A percentile compares a stretch with the other conserved stretches of the same genome.
Conservation (phyloP, 345 rosid species). For the Reutealis trisperma region DNA sequence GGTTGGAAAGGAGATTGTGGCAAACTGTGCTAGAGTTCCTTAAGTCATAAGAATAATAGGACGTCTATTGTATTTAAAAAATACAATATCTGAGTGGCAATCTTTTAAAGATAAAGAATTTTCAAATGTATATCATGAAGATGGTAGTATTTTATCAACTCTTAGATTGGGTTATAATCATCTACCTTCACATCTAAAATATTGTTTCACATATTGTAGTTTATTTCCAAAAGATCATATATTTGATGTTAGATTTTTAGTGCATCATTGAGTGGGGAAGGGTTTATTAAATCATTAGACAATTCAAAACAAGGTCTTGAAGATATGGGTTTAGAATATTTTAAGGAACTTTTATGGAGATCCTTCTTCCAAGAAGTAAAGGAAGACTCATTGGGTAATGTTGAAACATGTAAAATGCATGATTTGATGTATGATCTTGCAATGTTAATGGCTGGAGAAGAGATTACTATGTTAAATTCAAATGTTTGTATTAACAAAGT, state of each 20-base stretch:
- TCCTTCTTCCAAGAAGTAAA: slow-evolving; percentile 8
- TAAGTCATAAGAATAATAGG: background rate
- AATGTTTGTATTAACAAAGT: too few species aligned
- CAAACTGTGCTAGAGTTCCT: background rate
- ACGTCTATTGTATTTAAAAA: background rate
- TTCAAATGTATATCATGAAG: background rate
- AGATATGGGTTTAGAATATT: slow-evolving; percentile 12
- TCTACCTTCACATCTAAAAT: slow-evolving; percentile 36
- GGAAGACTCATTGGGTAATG: background rate
- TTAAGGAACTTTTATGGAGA: slow-evolving; percentile 7
- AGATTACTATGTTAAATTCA: too few species aligned
- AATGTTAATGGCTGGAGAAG: background rate
- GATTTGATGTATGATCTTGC: background rate
- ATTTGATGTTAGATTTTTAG: slow-evolving; percentile 13
- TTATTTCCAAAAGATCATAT: slow-evolving; percentile 33
- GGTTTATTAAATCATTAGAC: slow-evolving; percentile 5
- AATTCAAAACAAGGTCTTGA: background rate
- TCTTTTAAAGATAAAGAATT: background rate
- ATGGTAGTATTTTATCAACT: slow-evolving; percentile 16
- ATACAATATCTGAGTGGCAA: slow-evolving; percentile 7
- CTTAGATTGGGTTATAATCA: slow-evolving; percentile 25
- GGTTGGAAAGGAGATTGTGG: background rate
- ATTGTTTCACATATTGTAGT: slow-evolving; percentile 41
- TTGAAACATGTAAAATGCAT: background rate
- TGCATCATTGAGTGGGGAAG: slow-evolving; percentile 30